Base-by-base conservation (phyloP, 1,284 basidiomycete genomes). In the Leccinum solheimii region DNA sequence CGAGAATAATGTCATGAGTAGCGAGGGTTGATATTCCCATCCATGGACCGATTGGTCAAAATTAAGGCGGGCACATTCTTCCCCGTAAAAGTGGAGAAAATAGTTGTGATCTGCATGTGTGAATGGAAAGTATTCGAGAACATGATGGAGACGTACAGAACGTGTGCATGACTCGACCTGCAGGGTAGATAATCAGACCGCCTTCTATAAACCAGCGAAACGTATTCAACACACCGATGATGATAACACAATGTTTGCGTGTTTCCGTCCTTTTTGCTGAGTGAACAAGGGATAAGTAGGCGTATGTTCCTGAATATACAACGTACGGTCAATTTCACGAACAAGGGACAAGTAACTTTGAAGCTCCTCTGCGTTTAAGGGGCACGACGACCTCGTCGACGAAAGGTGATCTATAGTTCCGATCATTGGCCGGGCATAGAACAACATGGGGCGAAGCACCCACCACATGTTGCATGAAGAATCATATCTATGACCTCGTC, bases 41-140 rank as follows among this genome's bases (percentile, higher is more conserved):
- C 65, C 77, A 66, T 75, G 67, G 1, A 85, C 69, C 1, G 26
- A 79, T 63, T 82, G 78, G 54, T 80, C 73, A 10, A 77, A 76
- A 43, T 77, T 72, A 5, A 86, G 75, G 1, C 86, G 83, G 0
- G 81, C 83, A 34, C 77, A 78, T 0, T 78, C 72, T 67, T 86
- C 79, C 1, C 86, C 87, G 23, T 85, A 70, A 64, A 80, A 82
- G 63, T 87, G 78, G 4, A 82, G 38, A 65, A 83, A 86, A 36
- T 77, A 76, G 48, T 80, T 75, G 19, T 74, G 70, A 48, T 68
- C 72, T 74, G 48, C 16, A 19, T 49, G 11, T 49, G 55, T 68
- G 49, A 66, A 30, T 11, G 13, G 0, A 43, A 34, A 48, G 2
- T 0, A 1, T 11, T 0, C 36, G 57, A 6, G 45, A 13, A 48